Percentiles rank a stretch among this genome's conserved stretches.
Conservation (phyloP, 352 stramenopile species). For the Globisporangium yorkense region DNA sequence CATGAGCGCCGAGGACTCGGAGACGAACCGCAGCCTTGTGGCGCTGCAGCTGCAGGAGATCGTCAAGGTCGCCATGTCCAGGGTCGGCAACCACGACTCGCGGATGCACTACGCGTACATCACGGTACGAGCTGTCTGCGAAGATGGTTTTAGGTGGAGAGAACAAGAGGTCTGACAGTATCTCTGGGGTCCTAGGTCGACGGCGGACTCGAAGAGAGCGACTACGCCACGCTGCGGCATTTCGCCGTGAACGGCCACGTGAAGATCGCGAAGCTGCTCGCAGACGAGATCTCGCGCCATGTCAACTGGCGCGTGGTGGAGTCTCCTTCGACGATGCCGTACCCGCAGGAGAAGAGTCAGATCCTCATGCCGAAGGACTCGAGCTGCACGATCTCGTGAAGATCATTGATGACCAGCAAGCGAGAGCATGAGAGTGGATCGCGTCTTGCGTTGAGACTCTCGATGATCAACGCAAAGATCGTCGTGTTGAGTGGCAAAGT, state of each 20-base stretch:
- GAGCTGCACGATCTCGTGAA: slow-evolving; percentile 14
- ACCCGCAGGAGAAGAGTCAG: slow-evolving; percentile 71
- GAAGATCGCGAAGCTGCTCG: slow-evolving; percentile 72
- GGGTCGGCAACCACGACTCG: slow-evolving; percentile 66
- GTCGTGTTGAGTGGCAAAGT: too few relatives aligned
- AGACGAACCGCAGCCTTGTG: slow-evolving; percentile 69
- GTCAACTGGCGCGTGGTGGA: slow-evolving; percentile 60
- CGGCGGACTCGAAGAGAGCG: slow-evolving; percentile 48
- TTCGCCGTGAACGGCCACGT: slow-evolving; percentile 80
- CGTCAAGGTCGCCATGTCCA: slow-evolving; percentile 78
- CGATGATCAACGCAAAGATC: background rate
- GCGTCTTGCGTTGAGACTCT: too few relatives aligned
- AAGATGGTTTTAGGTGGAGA: background rate
- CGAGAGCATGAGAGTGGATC: too few relatives aligned
- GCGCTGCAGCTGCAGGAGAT: slow-evolving; percentile 83
- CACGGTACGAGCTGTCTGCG: slow-evolving; percentile 28
- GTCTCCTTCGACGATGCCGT: slow-evolving; percentile 57
- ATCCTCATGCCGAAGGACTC: slow-evolving; percentile 64
- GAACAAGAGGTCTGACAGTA: background rate
- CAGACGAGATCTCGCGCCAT: slow-evolving; percentile 61
- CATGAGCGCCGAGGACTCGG: slow-evolving; percentile 72
- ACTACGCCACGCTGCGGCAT: slow-evolving; percentile 80
- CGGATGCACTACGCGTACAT: slow-evolving; percentile 83
- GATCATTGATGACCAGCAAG: background rate
- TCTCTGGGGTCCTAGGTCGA: slow-evolving; percentile 30